phyloP scores from a whole-genome alignment of 2,329 filamentous ascomycete genomes.

The Microcyclosporella mali region DNA sequence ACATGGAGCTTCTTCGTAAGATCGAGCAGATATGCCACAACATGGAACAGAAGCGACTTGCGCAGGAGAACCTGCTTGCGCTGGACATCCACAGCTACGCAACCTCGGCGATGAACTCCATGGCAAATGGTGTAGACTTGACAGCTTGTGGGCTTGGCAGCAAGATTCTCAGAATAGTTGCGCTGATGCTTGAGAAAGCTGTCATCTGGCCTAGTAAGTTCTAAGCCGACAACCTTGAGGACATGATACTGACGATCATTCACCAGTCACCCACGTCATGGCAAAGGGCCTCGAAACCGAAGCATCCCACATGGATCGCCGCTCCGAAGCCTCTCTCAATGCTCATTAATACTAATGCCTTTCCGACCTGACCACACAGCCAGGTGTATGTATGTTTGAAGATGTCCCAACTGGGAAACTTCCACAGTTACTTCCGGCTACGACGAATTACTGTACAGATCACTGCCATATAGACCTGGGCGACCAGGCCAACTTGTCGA shows the following conservation, averaged over 20 bases:
- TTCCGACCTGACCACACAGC: background rate
- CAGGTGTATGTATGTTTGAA: slow-evolving; percentile 1
- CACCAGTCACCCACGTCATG: slow-evolving; percentile 61
- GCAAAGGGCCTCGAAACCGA: slow-evolving; percentile 59
- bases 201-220: slow-evolving; percentile 84
- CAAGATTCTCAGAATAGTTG: slow-evolving; percentile 76
- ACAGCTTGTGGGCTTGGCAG: slow-evolving; percentile 67
- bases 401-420: slow-evolving; percentile 1
- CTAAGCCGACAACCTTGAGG: slow-evolving; percentile 21
- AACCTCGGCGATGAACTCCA: slow-evolving; percentile 43
- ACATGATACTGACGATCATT: slow-evolving; percentile 8
- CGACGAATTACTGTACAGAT: too few relatives aligned
- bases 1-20: slow-evolving; percentile 76
- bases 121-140: slow-evolving; percentile 35
- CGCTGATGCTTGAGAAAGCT: slow-evolving; percentile 80
- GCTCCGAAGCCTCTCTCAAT: slow-evolving; percentile 45
- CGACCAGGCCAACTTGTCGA: too few relatives aligned
- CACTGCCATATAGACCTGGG: too few relatives aligned
- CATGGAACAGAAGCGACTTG: slow-evolving; percentile 67
- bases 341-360: slow-evolving; percentile 1
- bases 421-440: too few relatives aligned
- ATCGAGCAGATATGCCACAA: slow-evolving; percentile 71
- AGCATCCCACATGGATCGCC: slow-evolving; percentile 56
- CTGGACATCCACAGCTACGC: slow-evolving; percentile 41
- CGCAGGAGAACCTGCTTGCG: slow-evolving; percentile 48